Base-by-base conservation (phyloP, 345 rosid species). In the Firmiana major region DNA sequence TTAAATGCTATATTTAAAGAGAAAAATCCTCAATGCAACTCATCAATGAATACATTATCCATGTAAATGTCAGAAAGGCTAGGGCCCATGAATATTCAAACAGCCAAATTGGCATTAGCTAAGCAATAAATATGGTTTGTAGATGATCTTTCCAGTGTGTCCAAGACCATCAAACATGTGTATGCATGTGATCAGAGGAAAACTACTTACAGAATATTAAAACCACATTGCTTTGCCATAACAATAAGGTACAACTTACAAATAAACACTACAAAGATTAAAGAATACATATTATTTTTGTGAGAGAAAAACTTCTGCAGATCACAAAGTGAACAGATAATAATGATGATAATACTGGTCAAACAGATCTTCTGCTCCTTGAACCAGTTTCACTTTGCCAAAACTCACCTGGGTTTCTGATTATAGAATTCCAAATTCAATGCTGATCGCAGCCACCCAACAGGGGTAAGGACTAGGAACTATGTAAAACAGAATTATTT, bases 81-180 rank as follows among this genome's bases (percentile, higher is more conserved):
- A 31, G 3, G 34, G 34, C 34, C 34, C 34, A 31, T 31, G 34
- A 31, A 31, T 31, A 31, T 31, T 38, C 40, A 38, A 38, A 38
- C 40, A 38, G 40, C 6, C 40, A 2, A 1, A 62, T 63, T 75
- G 6, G 26, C 53, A 22, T 5, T 45, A 13, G 73, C 21, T 16
- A 5, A 8, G 15, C 31, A 51, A 59, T 69, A 15, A n/a, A 49
- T 11, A 19, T 6, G n/a, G 9, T 28, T 62, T 15, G 48, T 38
- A 9, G 15, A 31, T 40, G 9, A 46, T 19, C 46, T 45, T 62
- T 72, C 59, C 74, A 69, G 72, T 46, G 63, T 76, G 83, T 65
- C 38, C 1, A 74, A 66, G 22, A 60, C 76, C 78, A 73, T 45
- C 79, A 53, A 79, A 75, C 83, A 79, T 77, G 85, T 79, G 85